Percentiles rank a stretch among this genome's conserved stretches.
These are phyloP conservation scores for Aspergillus brunneoviolaceus DNA, from an alignment of 2,329 filamentous ascomycete species.

Conservation along the genomic window DNA sequence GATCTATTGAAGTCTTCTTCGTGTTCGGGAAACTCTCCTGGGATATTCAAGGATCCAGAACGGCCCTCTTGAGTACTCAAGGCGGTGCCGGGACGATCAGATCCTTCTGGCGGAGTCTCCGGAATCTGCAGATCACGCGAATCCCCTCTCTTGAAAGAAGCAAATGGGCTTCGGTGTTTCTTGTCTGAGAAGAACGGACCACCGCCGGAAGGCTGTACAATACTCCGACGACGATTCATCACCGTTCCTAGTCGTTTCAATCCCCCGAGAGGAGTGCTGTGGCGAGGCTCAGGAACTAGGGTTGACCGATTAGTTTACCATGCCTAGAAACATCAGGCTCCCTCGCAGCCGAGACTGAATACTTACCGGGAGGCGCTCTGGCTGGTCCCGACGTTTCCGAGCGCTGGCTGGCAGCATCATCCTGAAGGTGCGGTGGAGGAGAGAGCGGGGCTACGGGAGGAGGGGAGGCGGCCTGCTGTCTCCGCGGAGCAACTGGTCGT, in stretches of 20 bases:
- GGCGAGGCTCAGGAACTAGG: constrained; percentile 40
- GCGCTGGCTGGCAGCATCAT: constrained; percentile 57
- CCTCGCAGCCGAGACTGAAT: constrained; percentile 5
- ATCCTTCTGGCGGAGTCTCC: constrained; percentile 30
- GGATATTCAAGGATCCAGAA: constrained; percentile 23
- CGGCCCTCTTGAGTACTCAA: constrained; percentile 27
- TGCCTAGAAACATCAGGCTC: neutral
- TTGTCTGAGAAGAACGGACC: constrained; percentile 36
- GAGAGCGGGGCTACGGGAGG: constrained; percentile 35
- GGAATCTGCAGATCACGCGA: constrained; percentile 40
- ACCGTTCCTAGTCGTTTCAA: constrained; percentile 49
- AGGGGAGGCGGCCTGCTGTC: constrained; percentile 23
- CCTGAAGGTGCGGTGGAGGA: constrained; percentile 44
- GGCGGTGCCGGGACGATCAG: constrained; percentile 35
- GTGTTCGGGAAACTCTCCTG: constrained; percentile 29
- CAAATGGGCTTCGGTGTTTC: constrained; percentile 45
- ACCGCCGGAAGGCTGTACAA: constrained; percentile 36
- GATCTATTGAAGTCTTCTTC: constrained; percentile 20
- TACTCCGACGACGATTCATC: constrained; percentile 48
- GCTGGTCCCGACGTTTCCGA: constrained; percentile 49
- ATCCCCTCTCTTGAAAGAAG: constrained; percentile 43
- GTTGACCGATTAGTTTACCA: constrained; percentile 7
- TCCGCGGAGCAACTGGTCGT: constrained; percentile 31
- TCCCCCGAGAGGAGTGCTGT: constrained; percentile 45
- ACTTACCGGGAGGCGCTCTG: constrained; percentile 38